Evolutionary conservation across 1,139 yeast genomes (phyloP), one percentile per base, ranked within the genome.

Genomic region (Candida mesenterica): DNA sequence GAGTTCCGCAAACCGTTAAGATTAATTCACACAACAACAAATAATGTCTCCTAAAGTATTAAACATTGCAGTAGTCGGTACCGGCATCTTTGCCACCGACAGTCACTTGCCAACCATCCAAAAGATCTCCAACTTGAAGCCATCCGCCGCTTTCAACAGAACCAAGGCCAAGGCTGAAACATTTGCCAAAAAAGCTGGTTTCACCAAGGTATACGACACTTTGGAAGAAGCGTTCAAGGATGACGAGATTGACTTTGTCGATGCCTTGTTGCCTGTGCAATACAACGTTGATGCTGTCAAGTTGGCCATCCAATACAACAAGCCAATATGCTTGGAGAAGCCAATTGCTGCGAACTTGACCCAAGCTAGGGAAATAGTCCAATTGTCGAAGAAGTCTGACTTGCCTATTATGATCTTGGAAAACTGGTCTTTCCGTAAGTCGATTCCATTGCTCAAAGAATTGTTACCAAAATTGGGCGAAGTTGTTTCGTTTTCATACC

Each of bases 1-100:
- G 10, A 19, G 10, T 19, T 19, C 10, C 9, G 10, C 7, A 19
- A 19, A 24, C 12, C 26, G 12, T 7, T n/a, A 10, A 24, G 12
- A 24, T 5, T 24, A 24, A n/a, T n/a, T n/a, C n/a, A n/a, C n/a
- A 19, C 23, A 19, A 19, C 7, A 19, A 19, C 23, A 15, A 10
- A 37, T 9, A 20, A 44, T 44, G 47, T 32, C 48, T 19, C n/a
- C n/a, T n/a, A n/a, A n/a, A n/a, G n/a, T n/a, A n/a, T 56, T 79
- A 39, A 81, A 77, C 53, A 74, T 87, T 36, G 96, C 94, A 37
- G 65, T 88, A 37, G 78, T 88, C 38, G 96, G 96, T 42, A 89
- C 97, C 2, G 96, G 96, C 46, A 86, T 90, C 53, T 90, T 89
- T 55, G 97, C 97, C 43, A 77, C 79, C 22, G 87, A 83, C 46